phyloP scores from a whole-genome alignment of 1,139 yeast genomes.

The Nakaseomyces kungkrabaensis region DNA sequence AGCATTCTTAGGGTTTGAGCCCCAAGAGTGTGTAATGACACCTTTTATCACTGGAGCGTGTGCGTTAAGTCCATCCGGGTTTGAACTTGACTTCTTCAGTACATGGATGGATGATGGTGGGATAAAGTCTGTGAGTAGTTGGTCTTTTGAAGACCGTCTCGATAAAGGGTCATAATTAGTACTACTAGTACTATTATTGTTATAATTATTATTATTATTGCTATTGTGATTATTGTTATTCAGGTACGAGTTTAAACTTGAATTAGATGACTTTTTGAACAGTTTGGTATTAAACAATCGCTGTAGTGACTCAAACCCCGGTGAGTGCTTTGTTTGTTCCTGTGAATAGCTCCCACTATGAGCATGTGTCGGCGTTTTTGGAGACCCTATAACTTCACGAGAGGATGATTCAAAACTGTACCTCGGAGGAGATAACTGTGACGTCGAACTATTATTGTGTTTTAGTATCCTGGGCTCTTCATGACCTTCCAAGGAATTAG shows the following conservation, averaged over 20 bases:
- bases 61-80: constrained; percentile 3
- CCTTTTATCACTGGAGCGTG: constrained; percentile 31
- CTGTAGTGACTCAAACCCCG: constrained; percentile 26
- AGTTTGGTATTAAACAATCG: constrained; percentile 21
- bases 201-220: background rate
- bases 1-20: constrained; percentile 15
- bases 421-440: constrained; percentile 13
- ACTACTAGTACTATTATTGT: background rate
- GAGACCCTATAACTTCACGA: constrained; percentile 8
- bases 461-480: background rate
- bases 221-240: background rate
- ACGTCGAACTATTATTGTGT: constrained; percentile 8
- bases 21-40: constrained; percentile 35
- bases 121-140: constrained; percentile 8
- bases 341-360: constrained; percentile 6
- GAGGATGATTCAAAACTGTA: constrained; percentile 13
- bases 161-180: constrained; percentile 5
- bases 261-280: constrained; percentile 20
- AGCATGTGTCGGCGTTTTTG: constrained; percentile 14
- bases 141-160: constrained; percentile 5
- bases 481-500: constrained; percentile 25
- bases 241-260: constrained; percentile 11
- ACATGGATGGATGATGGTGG: constrained; percentile 6
- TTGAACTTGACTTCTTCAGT: constrained; percentile 1
- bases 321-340: constrained; percentile 14